phyloP scores from a whole-genome alignment of 2,329 filamentous ascomycete genomes.

The Sarocladiaceae sp. region DNA sequence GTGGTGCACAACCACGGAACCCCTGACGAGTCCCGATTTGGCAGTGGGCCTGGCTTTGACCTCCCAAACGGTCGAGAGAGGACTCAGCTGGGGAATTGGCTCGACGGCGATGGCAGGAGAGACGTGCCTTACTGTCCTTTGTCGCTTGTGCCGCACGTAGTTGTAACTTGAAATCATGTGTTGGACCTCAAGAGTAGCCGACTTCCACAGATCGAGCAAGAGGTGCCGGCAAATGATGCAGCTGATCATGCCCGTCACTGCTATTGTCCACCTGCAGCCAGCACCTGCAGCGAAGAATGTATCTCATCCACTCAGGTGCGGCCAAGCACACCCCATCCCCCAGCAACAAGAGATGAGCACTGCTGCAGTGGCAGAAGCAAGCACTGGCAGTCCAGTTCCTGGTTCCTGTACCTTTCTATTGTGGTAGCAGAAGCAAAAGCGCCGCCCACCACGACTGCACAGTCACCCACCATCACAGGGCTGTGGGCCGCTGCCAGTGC shows the following conservation, averaged over 20 bases:
- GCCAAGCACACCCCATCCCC: background rate
- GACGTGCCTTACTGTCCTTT: no score
- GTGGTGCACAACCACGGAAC: background rate
- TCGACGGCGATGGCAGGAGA: no score
- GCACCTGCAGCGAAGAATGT: slow-evolving; percentile 3
- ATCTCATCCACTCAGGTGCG: background rate
- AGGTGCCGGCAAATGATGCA: background rate
- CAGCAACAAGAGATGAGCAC: background rate
- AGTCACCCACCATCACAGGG: background rate
- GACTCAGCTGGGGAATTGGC: no score
- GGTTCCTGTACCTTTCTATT: no score
- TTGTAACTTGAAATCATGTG: no score
- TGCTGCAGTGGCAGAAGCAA: background rate
- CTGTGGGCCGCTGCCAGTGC: slow-evolving; percentile 8
- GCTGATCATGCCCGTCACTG: no score
- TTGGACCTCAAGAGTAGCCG: background rate
- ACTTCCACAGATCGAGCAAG: no score
- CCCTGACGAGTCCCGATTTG: slow-evolving; percentile 9
- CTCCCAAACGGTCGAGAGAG: background rate
- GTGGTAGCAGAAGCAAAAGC: background rate
- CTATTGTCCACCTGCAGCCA: background rate
- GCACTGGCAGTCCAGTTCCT: background rate
- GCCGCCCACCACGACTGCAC: background rate
- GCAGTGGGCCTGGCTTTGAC: background rate
- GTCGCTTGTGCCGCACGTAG: no score